A percentile compares a stretch with the other conserved stretches of the same genome.
These are phyloP conservation scores for Periglandula ipomoeae DNA, from an alignment of 2,329 filamentous ascomycete species.

Conservation along the genomic window DNA sequence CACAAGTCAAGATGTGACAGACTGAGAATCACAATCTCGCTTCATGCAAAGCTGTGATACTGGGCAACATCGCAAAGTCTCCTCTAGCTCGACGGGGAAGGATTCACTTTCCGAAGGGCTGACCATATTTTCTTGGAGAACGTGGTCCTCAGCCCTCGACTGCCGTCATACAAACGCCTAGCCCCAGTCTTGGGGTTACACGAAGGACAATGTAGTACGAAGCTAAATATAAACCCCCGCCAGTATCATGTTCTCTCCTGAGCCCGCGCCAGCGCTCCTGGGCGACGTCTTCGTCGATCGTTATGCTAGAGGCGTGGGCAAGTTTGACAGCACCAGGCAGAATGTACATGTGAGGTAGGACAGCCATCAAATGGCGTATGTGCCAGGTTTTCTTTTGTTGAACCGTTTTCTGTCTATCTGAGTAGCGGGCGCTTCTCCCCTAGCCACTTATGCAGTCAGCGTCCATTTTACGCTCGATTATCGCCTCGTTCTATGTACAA, in stretches of 20 bases:
- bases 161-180: background rate
- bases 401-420: too few relatives aligned
- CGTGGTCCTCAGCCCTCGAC: background rate
- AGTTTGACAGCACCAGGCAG: too few relatives aligned
- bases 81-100: background rate
- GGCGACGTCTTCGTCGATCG: too few relatives aligned
- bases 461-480: background rate
- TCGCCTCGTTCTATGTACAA: too few relatives aligned
- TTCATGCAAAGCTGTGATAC: background rate
- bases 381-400: too few relatives aligned
- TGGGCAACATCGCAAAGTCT: background rate
- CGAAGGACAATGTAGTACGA: background rate
- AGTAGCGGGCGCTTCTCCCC: background rate
- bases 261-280: too few relatives aligned
- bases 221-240: conserved; percentile 1
- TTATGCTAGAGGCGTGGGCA: too few relatives aligned
- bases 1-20: background rate
- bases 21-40: background rate
- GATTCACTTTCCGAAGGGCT: background rate
- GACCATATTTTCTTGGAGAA: background rate
- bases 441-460: background rate
- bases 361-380: too few relatives aligned
- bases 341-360: too few relatives aligned
- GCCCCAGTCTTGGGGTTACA: background rate
- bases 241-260: background rate